These are phyloP conservation scores for Flaveria robusta DNA, from an alignment of 129 eudicot genomes.

Conservation along the genomic window DNA sequence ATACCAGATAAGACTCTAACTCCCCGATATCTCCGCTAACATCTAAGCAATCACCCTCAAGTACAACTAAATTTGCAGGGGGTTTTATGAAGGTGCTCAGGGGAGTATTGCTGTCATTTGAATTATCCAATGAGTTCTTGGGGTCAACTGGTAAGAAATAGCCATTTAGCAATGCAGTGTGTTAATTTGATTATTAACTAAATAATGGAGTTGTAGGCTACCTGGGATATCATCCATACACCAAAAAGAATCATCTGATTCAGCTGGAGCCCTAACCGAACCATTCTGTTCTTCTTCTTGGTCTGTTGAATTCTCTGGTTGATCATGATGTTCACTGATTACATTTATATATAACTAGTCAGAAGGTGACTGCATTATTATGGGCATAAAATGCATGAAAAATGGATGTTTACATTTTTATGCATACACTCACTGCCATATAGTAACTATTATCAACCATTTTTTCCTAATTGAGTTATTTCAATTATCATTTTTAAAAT, in stretches of 20 bases:
- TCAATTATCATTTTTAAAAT: neutral
- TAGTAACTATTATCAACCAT: neutral
- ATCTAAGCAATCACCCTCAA: constrained; percentile 95
- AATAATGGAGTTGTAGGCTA: constrained; percentile 30
- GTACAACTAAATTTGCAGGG: constrained; percentile 93
- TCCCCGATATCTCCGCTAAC: constrained; percentile 80
- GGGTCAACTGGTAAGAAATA: constrained; percentile 62
- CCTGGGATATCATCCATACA: constrained; percentile 82
- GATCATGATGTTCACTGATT: constrained; percentile 59
- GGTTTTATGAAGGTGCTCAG: constrained; percentile 60
- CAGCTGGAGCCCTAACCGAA: constrained; percentile 47
- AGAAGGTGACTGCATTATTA: constrained; percentile 18
- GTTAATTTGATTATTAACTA: neutral
- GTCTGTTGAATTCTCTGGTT: constrained; percentile 48
- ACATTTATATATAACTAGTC: constrained; percentile 26
- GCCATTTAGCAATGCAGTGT: constrained; percentile 13
- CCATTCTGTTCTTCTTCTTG: constrained; percentile 55
- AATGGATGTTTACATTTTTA: constrained; percentile 4
- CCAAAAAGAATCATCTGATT: constrained; percentile 78
- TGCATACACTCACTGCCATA: too few species aligned
- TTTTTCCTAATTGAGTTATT: neutral
- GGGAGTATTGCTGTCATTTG: constrained; percentile 42
- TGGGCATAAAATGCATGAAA: neutral
- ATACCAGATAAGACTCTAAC: constrained; percentile 90
- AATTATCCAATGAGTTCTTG: constrained; percentile 64